phyloP scores from a whole-genome alignment of 1,139 yeast genomes.

The Sugiyamaella neomexicana region DNA sequence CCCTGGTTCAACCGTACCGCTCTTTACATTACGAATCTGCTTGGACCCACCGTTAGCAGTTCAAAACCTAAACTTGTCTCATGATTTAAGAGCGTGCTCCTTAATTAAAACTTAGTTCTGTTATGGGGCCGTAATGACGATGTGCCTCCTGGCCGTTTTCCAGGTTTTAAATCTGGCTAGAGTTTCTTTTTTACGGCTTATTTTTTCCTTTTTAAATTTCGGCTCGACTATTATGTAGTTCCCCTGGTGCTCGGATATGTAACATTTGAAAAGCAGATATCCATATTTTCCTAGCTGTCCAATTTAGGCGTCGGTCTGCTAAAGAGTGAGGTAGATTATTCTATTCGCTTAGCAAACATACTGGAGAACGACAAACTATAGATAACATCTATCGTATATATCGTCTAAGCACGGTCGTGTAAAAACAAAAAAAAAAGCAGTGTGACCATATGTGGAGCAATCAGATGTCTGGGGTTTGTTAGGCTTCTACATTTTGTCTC shows the following conservation, averaged over 20 bases:
- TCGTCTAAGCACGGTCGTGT: not conserved
- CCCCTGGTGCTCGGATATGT: slow-evolving; percentile 13
- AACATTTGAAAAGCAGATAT: not conserved
- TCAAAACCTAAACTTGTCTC: not conserved
- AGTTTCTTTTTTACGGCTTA: not conserved
- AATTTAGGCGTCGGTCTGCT: not conserved
- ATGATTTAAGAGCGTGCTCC: not conserved
- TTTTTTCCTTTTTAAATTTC: slow-evolving; percentile 7
- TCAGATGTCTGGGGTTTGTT: too few relatives aligned
- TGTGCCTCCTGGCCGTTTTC: not conserved
- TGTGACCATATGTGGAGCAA: too few relatives aligned
- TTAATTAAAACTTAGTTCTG: not conserved
- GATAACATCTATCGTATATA: not conserved
- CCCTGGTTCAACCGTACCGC: not conserved
- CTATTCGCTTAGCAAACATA: not conserved
- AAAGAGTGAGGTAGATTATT: not conserved
- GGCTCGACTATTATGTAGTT: slow-evolving; percentile 7
- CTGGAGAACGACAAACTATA: not conserved
- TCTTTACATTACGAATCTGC: not conserved
- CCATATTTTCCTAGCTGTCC: not conserved
- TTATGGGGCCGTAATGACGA: not conserved
- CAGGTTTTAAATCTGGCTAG: not conserved
- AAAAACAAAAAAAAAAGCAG: not conserved
- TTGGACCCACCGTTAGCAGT: slow-evolving; percentile 10
- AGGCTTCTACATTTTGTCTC: too few relatives aligned